Evolutionary conservation across 225 moss, liverwort and hornwort genomes (phyloP).

Genomic region (Anthoceros angustus): DNA sequence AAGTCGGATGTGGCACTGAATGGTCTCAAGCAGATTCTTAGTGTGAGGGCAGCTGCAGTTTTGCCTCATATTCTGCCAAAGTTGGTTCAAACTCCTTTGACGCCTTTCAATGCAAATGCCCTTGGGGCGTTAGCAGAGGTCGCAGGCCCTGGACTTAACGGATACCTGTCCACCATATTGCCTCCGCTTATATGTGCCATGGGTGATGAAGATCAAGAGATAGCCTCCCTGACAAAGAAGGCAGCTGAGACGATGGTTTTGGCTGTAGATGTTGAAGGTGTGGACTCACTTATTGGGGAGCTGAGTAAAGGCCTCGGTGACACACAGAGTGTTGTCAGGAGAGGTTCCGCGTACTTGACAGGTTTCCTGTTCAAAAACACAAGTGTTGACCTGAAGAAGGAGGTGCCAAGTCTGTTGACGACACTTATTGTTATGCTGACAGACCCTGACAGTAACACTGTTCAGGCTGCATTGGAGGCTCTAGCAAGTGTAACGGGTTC

Average conservation of each 20-base stretch:
- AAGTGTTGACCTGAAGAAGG: slow-evolving; percentile 55
- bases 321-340: slow-evolving; percentile 60
- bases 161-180: slow-evolving; percentile 63
- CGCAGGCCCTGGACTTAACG: slow-evolving; percentile 89
- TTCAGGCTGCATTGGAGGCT: slow-evolving; percentile 95
- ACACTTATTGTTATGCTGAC: slow-evolving; percentile 91
- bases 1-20: slow-evolving; percentile 87
- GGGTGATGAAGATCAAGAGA: slow-evolving; percentile 51
- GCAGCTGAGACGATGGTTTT: slow-evolving; percentile 89
- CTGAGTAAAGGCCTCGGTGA: slow-evolving; percentile 71
- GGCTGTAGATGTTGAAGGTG: slow-evolving; percentile 86
- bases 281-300: slow-evolving; percentile 69
- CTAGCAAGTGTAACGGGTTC: slow-evolving; percentile 64
- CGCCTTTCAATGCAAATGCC: slow-evolving; percentile 98
- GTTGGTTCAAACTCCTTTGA: slow-evolving; percentile 82
- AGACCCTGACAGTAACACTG: slow-evolving; percentile 64
- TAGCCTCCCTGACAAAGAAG: slow-evolving; percentile 49
- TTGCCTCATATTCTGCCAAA: slow-evolving; percentile 97
- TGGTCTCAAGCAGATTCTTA: slow-evolving; percentile 94
- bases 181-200: slow-evolving; percentile 82
- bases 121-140: slow-evolving; percentile 96
- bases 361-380: slow-evolving; percentile 93
- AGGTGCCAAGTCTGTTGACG: slow-evolving; percentile 67
- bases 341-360: slow-evolving; percentile 78
- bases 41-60: slow-evolving; percentile 88